These are phyloP conservation scores for Kwoniella mangroviensis DNA, from an alignment of 768 basidiomycete genomes.

Conservation along the genomic window DNA sequence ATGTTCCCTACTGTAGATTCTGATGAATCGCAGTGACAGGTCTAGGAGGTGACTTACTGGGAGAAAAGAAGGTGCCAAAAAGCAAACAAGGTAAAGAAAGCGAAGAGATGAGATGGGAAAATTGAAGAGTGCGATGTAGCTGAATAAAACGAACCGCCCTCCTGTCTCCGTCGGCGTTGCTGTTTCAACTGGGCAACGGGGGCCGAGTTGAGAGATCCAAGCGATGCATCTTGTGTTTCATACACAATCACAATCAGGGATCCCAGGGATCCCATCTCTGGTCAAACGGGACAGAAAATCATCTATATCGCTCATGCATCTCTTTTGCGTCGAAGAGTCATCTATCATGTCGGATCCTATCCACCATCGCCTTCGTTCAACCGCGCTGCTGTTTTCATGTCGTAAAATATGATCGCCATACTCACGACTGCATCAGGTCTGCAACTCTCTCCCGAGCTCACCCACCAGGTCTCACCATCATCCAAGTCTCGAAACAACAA, in stretches of 20 bases:
- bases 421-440: not conserved
- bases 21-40: no score
- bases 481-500: not conserved
- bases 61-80: no score
- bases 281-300: not conserved
- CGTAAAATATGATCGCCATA: not conserved
- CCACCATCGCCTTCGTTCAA: not conserved
- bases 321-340: not conserved
- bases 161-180: not conserved
- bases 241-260: not conserved
- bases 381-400: not conserved
- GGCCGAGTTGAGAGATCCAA: not conserved
- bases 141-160: not conserved
- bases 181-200: not conserved
- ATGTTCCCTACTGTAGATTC: not conserved
- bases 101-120: not conserved
- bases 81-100: not conserved
- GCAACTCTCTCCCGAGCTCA: not conserved
- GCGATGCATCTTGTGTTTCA: not conserved
- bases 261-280: no score
- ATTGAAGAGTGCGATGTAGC: not conserved
- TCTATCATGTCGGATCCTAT: not conserved
- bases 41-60: no score
- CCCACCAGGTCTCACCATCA: not conserved
- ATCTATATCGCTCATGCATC: not conserved